phyloP scores from a whole-genome alignment of 768 basidiomycete genomes.

The Heimioporus sp. region DNA sequence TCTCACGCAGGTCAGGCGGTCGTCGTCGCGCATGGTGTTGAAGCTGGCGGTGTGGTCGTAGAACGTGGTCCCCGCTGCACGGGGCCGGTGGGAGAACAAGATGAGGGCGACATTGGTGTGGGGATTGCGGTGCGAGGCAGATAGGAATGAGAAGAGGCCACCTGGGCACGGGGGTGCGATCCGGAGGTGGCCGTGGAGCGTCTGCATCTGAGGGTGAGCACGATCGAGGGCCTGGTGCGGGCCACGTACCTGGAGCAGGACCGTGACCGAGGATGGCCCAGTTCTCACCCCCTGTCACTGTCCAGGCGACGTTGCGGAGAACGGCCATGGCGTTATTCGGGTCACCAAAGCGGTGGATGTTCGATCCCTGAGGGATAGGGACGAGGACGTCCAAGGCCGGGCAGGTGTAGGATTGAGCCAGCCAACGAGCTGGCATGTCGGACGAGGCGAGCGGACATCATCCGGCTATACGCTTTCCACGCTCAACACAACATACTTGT shows the following conservation, averaged over 20 bases:
- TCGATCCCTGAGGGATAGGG: conserved; percentile 45
- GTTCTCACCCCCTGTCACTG: conserved; percentile 55
- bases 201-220: conserved; percentile 49
- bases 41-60: conserved; percentile 94
- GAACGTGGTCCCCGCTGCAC: conserved; percentile 66
- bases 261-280: conserved; percentile 77
- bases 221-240: no score
- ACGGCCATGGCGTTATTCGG: conserved; percentile 45
- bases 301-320: conserved; percentile 57
- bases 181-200: conserved; percentile 68
- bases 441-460: not conserved
- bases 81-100: conserved; percentile 63
- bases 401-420: conserved; percentile 2
- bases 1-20: conserved; percentile 73
- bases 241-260: no score
- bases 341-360: conserved; percentile 61
- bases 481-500: no score
- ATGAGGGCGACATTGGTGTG: conserved; percentile 53
- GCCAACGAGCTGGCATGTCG: not conserved
- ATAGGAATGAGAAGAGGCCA: conserved; percentile 79
- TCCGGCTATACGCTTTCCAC: no score
- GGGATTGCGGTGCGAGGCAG: conserved; percentile 42
- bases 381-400: conserved; percentile 20
- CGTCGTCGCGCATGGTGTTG: conserved; percentile 86
- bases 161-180: conserved; percentile 62